These are phyloP conservation scores for Solanum neorickii DNA, from an alignment of 257 asterid genomes.

Conservation along the genomic window DNA sequence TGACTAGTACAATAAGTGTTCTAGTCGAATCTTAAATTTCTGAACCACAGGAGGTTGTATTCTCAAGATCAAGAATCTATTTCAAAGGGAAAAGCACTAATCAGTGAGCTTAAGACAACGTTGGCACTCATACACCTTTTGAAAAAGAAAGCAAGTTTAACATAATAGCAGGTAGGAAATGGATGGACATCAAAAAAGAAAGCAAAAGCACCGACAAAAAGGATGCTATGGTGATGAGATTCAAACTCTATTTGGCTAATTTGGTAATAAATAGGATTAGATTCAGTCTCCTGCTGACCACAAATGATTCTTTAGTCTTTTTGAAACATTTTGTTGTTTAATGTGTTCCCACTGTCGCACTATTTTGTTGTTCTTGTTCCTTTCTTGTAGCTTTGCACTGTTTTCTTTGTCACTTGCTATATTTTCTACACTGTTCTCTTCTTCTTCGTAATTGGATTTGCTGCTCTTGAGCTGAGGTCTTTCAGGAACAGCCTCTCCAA, in stretches of 20 bases:
- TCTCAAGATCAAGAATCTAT: not conserved
- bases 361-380: not conserved
- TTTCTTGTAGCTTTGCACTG: not conserved
- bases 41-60: not conserved
- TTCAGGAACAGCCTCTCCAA: not conserved
- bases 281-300: not conserved
- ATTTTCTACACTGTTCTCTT: not conserved
- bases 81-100: not conserved
- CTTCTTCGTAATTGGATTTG: not conserved
- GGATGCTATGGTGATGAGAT: not conserved
- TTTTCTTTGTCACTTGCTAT: not conserved
- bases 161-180: not conserved
- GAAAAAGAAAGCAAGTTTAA: not conserved
- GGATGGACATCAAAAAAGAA: not conserved
- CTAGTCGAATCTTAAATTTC: not conserved
- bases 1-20: not conserved
- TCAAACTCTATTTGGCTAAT: not conserved
- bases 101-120: not conserved
- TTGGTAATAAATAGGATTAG: not conserved
- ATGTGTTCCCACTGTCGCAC: not conserved
- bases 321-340: not conserved
- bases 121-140: not conserved
- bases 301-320: not conserved
- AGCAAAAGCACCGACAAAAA: not conserved
- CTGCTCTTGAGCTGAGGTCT: not conserved